A percentile compares a stretch with the other conserved stretches of the same genome.
Evolutionary conservation across 192 early-diverging fungal genomes (phyloP).

Genomic region (Jimgerdemannia flammicorona): DNA sequence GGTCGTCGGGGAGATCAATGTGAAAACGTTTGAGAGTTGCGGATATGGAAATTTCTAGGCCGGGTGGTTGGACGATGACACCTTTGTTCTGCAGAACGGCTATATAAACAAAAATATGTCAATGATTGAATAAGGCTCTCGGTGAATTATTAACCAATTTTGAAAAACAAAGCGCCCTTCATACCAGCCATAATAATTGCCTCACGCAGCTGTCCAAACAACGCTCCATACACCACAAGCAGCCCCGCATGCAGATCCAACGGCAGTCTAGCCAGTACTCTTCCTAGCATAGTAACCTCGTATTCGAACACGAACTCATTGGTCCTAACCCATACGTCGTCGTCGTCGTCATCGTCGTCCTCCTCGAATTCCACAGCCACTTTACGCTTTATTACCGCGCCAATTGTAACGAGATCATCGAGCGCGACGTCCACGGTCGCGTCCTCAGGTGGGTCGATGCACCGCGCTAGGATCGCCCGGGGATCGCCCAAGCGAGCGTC

Average conservation of each 20-base stretch:
- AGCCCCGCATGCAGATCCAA: slow-evolving; percentile 23
- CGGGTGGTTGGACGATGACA: slow-evolving; percentile 19
- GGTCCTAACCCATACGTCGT: slow-evolving; percentile 1
- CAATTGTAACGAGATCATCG: slow-evolving; percentile 20
- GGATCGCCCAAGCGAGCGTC: slow-evolving; percentile 23
- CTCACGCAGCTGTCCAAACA: slow-evolving; percentile 20
- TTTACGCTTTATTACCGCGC: slow-evolving; percentile 10
- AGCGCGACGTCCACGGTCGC: slow-evolving; percentile 18
- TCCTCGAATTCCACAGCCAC: not conserved
- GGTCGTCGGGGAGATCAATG: slow-evolving; percentile 8
- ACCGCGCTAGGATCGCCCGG: slow-evolving; percentile 12
- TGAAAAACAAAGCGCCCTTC: no score
- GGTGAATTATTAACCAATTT: no score
- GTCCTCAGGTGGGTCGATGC: slow-evolving; percentile 22
- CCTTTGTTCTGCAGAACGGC: slow-evolving; percentile 17
- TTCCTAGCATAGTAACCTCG: slow-evolving; percentile 19
- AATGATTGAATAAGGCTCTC: not conserved
- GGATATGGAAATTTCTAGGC: slow-evolving; percentile 12
- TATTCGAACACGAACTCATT: slow-evolving; percentile 1
- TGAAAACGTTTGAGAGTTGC: slow-evolving; percentile 21
- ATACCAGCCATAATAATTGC: slow-evolving; percentile 20
- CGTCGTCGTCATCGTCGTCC: not conserved
- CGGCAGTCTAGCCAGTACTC: slow-evolving; percentile 19
- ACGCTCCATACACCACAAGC: slow-evolving; percentile 16
- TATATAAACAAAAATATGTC: not conserved